Evolutionary conservation across 352 stramenopile species (phyloP), one percentile per base, ranked within the genome.

Genomic region (Phytophthora podocarpi): DNA sequence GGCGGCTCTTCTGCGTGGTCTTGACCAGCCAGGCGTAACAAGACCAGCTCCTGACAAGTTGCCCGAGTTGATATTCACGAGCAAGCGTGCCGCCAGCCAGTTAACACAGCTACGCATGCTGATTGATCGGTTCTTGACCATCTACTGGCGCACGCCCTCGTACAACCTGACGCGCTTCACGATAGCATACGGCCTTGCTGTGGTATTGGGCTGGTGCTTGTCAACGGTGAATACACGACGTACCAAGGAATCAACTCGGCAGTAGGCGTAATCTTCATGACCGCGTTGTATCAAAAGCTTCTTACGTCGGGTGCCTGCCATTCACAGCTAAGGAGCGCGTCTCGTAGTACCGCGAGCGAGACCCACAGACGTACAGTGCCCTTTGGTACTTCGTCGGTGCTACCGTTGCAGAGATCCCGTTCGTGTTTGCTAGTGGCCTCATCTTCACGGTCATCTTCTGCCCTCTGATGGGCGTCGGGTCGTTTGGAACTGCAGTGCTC

Each of bases 141-240:
- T 89, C 18, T 97, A 97, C 62, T 97, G 78, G 80, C 76, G 90
- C 13, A 91, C 75, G 7, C 85, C 89, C 21, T 74, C 73, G 48
- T 97, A 97, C 68, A 96, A 93, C 68, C 31, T 90, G 8, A 80
- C 81, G 2, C 76, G 90, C 4, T 59, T 88, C 4, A 45, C 85
- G 16, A 67, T 95, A 9, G 85, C 70, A 5, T 50, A 51, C 9
- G 43, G 27, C 66, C n/a, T 46, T 74, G 6, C 78, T 87, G 50
- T 95, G 18, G 50, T 97, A n/a, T 80, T 96, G 82, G 76, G 2
- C 42, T 87, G 7, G 68, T 94, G 1, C 90, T 86, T 31, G 31
- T 80, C 11, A 49, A 59, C 11, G 43, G 54, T 0, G 18, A 75
- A 6, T 80, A 75, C 48, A 66, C 36, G 16, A 69, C 73, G 15